Conservation (phyloP, 805 yeast species). For the Torulaspora maleeae region DNA sequence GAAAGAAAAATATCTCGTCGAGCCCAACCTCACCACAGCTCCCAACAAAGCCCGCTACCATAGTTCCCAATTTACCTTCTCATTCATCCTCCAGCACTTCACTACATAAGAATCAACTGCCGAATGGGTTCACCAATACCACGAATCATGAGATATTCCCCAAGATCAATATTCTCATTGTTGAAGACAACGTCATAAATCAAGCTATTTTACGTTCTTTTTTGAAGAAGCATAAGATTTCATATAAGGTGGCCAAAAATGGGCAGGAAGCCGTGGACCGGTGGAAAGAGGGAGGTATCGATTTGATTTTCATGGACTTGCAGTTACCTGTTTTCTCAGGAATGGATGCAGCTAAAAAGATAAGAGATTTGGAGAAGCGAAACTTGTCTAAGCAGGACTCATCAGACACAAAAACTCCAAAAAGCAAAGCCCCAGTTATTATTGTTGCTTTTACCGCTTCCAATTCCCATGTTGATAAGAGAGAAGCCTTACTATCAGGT, state of each 20-base stretch:
- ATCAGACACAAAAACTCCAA: conserved; percentile 1
- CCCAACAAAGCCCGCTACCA: conserved; percentile 6
- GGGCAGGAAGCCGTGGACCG: conserved; percentile 93
- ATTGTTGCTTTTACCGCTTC: conserved; percentile 96
- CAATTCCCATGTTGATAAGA: conserved; percentile 75
- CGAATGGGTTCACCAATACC: conserved; percentile 4
- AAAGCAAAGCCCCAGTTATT: conserved; percentile 78
- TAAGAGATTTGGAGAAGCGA: conserved; percentile 64
- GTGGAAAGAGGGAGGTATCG: conserved; percentile 94
- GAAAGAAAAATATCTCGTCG: conserved; percentile 12
- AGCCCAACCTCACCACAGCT: conserved; percentile 11
- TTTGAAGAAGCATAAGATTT: conserved; percentile 76
- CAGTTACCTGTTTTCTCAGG: conserved; percentile 96
- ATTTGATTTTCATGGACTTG: conserved; percentile 92
- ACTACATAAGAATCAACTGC: conserved; percentile 6
- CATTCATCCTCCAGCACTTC: background rate
- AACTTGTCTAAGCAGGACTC: conserved; percentile 15
- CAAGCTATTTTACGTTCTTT: conserved; percentile 88
- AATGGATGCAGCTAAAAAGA: conserved; percentile 88
- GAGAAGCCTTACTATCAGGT: conserved; percentile 92
- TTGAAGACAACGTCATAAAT: conserved; percentile 93
- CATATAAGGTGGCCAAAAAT: conserved; percentile 80
- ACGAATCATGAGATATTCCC: conserved; percentile 66
- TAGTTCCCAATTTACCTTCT: conserved; percentile 3
- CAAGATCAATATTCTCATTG: conserved; percentile 83